Conservation (phyloP, 2,329 filamentous ascomycete genomes). For the Xylaria sp. region DNA sequence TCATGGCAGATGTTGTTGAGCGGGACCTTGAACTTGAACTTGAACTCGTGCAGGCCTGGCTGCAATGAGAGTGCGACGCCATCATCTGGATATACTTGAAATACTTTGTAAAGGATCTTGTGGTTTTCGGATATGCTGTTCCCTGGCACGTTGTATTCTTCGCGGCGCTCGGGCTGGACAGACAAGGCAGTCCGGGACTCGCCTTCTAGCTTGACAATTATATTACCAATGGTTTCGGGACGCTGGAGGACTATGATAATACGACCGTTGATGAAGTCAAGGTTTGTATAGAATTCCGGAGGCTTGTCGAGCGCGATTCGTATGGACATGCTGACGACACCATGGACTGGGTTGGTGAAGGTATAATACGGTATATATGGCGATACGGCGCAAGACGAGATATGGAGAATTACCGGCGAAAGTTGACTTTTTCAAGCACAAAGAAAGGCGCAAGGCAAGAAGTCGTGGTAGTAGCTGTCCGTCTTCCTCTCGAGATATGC, state of each 20-base stretch:
- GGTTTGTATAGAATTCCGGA: constrained; percentile 80
- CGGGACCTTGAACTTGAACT: constrained; percentile 80
- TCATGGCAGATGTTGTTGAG: constrained; percentile 79
- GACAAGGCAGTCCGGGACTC: constrained; percentile 75
- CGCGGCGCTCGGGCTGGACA: constrained; percentile 59
- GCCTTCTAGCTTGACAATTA: constrained; percentile 85
- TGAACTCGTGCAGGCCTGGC: constrained; percentile 77
- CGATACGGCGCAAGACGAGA: not conserved
- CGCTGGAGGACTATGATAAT: constrained; percentile 68
- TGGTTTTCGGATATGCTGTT: constrained; percentile 67
- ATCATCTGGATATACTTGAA: constrained; percentile 76
- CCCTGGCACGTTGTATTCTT: constrained; percentile 52
- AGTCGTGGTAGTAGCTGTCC: not conserved
- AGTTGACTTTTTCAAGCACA: not conserved
- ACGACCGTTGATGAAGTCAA: constrained; percentile 75
- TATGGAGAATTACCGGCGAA: not conserved
- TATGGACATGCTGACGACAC: constrained; percentile 67
- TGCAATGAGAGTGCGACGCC: constrained; percentile 57
- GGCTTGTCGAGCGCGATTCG: constrained; percentile 73
- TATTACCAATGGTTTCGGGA: constrained; percentile 75
- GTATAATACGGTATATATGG: too few species aligned
- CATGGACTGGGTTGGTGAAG: not conserved
- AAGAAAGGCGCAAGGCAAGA: not conserved
- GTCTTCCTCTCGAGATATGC: not conserved
- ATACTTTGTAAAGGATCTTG: constrained; percentile 79